phyloP scores from a whole-genome alignment of 1,139 yeast species.

The Kodamaea alishanica region DNA sequence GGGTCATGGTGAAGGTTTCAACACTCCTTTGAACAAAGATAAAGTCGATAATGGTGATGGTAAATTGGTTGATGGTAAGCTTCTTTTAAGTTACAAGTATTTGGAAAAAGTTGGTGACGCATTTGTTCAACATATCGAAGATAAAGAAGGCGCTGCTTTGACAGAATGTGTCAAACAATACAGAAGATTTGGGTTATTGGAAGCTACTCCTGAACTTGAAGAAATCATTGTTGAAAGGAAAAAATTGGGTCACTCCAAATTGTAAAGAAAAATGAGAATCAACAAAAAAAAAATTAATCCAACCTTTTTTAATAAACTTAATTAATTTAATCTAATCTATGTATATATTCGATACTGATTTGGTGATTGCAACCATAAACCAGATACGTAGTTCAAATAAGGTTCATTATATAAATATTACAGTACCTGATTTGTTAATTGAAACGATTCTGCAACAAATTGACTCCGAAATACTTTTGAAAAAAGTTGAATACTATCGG shows the following conservation, averaged over 20 bases:
- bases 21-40: slow-evolving; percentile 47
- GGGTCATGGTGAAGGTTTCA: slow-evolving; percentile 78
- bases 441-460: neutral
- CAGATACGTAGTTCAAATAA: neutral
- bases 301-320: too few relatives aligned
- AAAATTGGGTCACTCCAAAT: slow-evolving; percentile 21
- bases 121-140: slow-evolving; percentile 37
- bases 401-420: slow-evolving; percentile 1
- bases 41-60: slow-evolving; percentile 25
- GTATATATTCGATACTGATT: too few relatives aligned
- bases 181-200: slow-evolving; percentile 62
- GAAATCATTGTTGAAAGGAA: slow-evolving; percentile 41
- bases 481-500: slow-evolving; percentile 7
- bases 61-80: slow-evolving; percentile 27
- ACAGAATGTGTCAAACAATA: slow-evolving; percentile 46
- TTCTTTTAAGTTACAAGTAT: slow-evolving; percentile 51
- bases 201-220: slow-evolving; percentile 41
- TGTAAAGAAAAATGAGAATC: slow-evolving; percentile 3
- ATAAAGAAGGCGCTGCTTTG: slow-evolving; percentile 30
- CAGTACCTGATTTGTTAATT: slow-evolving; percentile 3
- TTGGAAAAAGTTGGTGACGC: slow-evolving; percentile 48
- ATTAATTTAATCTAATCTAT: too few relatives aligned
- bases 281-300: too few relatives aligned
- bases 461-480: slow-evolving; percentile 1
- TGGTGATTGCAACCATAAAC: neutral